phyloP scores from a whole-genome alignment of 768 basidiomycete genomes.

The Crucibulum laeve region DNA sequence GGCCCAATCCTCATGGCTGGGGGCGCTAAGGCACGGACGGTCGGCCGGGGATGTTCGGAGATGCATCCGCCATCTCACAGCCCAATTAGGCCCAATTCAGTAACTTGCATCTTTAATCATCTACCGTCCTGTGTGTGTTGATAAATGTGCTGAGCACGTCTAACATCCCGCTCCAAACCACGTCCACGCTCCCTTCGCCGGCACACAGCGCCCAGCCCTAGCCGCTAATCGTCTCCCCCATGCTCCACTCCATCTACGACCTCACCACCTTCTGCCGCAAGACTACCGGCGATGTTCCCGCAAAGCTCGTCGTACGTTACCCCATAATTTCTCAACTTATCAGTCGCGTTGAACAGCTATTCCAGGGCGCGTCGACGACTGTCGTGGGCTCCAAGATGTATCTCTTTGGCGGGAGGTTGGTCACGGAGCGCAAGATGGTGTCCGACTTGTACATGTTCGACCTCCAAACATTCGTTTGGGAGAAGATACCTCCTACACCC shows the following conservation, averaged over 20 bases:
- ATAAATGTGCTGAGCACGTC: no score
- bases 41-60: no score
- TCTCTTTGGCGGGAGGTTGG: constrained; percentile 87
- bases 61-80: no score
- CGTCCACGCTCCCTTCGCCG: no score
- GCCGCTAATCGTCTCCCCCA: constrained; percentile 16
- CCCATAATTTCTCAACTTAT: neutral
- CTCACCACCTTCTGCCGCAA: constrained; percentile 82
- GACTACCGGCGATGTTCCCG: constrained; percentile 82
- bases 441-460: constrained; percentile 90
- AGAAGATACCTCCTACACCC: constrained; percentile 51
- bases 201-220: neutral
- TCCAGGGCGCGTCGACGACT: constrained; percentile 85
- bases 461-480: constrained; percentile 78
- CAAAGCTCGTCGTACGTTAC: constrained; percentile 78
- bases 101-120: no score
- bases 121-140: no score
- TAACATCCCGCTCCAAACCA: no score
- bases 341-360: constrained; percentile 8
- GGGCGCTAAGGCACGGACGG: no score
- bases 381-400: constrained; percentile 86
- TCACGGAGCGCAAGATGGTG: constrained; percentile 84
- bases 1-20: no score
- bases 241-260: constrained; percentile 82
- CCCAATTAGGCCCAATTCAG: no score